Evolutionary conservation across 2,329 filamentous ascomycete species (phyloP).

Genomic region (Akanthomyces dipterigenus): DNA sequence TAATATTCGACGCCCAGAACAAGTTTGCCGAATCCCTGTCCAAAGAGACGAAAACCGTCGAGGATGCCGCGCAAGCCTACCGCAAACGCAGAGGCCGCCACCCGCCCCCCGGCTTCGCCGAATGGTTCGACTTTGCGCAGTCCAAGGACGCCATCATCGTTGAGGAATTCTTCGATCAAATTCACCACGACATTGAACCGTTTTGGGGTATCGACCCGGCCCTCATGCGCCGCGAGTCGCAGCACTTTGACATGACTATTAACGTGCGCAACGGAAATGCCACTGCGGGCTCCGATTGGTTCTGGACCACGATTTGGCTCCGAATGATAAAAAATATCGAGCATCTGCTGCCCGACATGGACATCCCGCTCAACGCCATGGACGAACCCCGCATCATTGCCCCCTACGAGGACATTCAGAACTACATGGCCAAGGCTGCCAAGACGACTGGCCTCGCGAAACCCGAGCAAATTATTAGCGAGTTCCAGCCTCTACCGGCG

Average conservation of each 20-base stretch:
- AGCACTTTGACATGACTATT: conserved; percentile 55
- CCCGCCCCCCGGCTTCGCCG: conserved; percentile 56
- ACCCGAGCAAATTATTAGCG: conserved; percentile 36
- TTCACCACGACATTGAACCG: conserved; percentile 54
- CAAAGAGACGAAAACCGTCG: conserved; percentile 42
- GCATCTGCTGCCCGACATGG: conserved; percentile 57
- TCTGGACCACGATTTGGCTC: conserved; percentile 52
- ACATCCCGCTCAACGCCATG: conserved; percentile 59
- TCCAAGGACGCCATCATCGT: conserved; percentile 47
- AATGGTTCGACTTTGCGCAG: conserved; percentile 52
- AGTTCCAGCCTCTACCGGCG: conserved; percentile 36
- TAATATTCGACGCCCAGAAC: conserved; percentile 41
- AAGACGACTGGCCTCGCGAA: conserved; percentile 38
- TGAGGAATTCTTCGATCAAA: conserved; percentile 58
- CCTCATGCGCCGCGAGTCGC: conserved; percentile 44
- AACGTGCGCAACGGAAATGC: conserved; percentile 48
- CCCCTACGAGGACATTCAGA: conserved; percentile 54
- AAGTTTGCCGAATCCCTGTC: conserved; percentile 32
- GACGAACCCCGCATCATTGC: conserved; percentile 60
- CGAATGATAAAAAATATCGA: conserved; percentile 47
- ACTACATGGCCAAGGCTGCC: conserved; percentile 46
- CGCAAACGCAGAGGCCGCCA: conserved; percentile 51
- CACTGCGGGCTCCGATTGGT: conserved; percentile 46
- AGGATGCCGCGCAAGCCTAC: conserved; percentile 51
- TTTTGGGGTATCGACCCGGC: conserved; percentile 48